Base-by-base conservation (phyloP, 176 grass and related monocot genomes). In the Oryza longistaminata region DNA sequence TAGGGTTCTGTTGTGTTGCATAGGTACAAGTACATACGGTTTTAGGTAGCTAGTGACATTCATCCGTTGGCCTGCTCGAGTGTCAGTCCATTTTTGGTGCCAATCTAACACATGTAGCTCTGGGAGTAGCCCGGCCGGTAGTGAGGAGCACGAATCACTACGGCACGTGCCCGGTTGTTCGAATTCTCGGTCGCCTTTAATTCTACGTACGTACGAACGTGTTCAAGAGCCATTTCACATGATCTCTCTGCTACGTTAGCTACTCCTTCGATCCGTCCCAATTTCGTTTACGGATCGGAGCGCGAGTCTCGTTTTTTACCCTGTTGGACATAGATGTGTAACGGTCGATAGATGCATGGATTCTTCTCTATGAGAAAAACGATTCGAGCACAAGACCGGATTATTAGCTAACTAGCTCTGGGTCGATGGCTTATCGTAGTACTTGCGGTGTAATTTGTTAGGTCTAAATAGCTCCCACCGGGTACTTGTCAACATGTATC, bases 121-220 rank as follows among this genome's bases (percentile, higher is more conserved):
- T 37, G 55, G 50, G 50, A 24, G 27, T 34, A 21, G 27, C 34
- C 60, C 42, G 42, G 68, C 21, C 58, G 26, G 64, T 12, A n/a
- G 33, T 21, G 74, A 68, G 83, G 6, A 21, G 25, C 34, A 45
- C 17, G 60, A 16, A 48, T 50, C 48, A 68, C 14, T 64, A 19
- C 46, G 62, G 27, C 78, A 16, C 42, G 42, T 66, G 66, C 21
- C 8, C 24, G 39, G 75, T 66, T 49, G 76, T 19, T n/a, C 82
- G 69, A 62, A 35, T 42, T 85, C 48, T 21, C 5, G 73, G 79
- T 55, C 34, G 67, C 66, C 44, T 82, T 77, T 82, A 85, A 65
- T 68, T 22, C 69, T 35, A 55, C 9, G 73, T 33, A 62, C 58
- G 58, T n/a, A 58, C 39, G 7, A 40, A 40, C 53, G 19, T 58